Evolutionary conservation across 75 land plant species (phyloP).

Genomic region (Pinus tabuliformis): DNA sequence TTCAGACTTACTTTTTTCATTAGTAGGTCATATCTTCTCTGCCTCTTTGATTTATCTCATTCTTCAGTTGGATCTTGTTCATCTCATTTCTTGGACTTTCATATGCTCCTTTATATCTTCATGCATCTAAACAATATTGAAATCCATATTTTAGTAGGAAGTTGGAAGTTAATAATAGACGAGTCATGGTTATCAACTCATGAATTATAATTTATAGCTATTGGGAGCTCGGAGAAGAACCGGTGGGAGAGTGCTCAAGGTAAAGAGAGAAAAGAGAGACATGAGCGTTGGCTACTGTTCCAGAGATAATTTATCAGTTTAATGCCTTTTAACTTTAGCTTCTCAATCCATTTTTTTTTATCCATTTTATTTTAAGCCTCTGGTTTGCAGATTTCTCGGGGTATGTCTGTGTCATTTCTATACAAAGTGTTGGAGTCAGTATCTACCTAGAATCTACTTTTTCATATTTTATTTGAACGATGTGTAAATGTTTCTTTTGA

Average conservation of each 20-base stretch:
- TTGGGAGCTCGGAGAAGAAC: background rate
- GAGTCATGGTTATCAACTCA: too few species aligned
- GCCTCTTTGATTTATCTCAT: too few species aligned
- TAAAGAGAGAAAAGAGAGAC: background rate
- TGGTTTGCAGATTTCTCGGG: background rate
- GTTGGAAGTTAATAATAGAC: too few species aligned
- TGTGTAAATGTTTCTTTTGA: constrained; percentile 1
- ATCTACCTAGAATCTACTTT: background rate
- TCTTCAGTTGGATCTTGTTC: too few species aligned
- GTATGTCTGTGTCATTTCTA: background rate
- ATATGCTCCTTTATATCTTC: too few species aligned
- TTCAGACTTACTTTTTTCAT: too few species aligned
- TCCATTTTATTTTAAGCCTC: background rate
- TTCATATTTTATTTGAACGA: constrained; percentile 3
- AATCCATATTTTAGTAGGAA: too few species aligned
- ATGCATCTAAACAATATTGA: too few species aligned
- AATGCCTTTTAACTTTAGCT: background rate
- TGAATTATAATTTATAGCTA: background rate
- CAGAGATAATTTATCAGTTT: background rate
- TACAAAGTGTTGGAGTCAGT: background rate
- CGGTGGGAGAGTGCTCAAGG: background rate
- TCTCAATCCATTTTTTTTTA: background rate
- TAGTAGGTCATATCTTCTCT: too few species aligned
- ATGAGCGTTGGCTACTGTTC: background rate
- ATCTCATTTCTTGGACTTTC: too few species aligned